Conservation (phyloP, 345 rosid species). For the Camelina neglecta region DNA sequence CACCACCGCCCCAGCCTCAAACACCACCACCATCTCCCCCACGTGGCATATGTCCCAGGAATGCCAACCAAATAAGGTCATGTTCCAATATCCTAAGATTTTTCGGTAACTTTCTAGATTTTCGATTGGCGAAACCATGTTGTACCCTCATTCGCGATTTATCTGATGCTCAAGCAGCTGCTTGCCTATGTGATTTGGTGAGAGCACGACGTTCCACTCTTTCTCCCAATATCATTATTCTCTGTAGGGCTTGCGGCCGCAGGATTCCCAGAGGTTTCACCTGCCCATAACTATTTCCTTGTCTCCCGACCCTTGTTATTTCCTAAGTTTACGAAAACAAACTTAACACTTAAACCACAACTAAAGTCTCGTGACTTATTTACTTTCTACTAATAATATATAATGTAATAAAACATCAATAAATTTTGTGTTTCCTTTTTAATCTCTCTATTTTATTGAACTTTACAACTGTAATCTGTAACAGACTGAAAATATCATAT, state of each 20-base stretch:
- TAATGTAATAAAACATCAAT: conserved; percentile 15
- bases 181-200: conserved; percentile 26
- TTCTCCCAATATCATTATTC: conserved; percentile 2
- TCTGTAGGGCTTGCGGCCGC: conserved; percentile 22
- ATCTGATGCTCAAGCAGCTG: conserved; percentile 22
- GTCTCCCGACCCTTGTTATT: neutral
- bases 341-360: neutral
- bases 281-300: conserved; percentile 2
- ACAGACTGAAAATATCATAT: neutral
- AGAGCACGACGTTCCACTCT: neutral
- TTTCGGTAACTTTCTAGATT: neutral
- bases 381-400: conserved; percentile 1
- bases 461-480: neutral
- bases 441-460: neutral
- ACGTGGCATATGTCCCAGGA: conserved; percentile 2
- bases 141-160: conserved; percentile 19
- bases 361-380: neutral
- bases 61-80: neutral
- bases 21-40: neutral
- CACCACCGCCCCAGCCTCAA: neutral
- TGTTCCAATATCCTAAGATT: conserved; percentile 21
- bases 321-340: neutral
- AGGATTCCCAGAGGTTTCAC: conserved; percentile 20
- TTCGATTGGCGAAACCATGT: conserved; percentile 18
- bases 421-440: neutral